A percentile compares a stretch with the other conserved stretches of the same genome.
Evolutionary conservation across 2,329 filamentous ascomycete species (phyloP).

Genomic region (Hypomyces rosellus): DNA sequence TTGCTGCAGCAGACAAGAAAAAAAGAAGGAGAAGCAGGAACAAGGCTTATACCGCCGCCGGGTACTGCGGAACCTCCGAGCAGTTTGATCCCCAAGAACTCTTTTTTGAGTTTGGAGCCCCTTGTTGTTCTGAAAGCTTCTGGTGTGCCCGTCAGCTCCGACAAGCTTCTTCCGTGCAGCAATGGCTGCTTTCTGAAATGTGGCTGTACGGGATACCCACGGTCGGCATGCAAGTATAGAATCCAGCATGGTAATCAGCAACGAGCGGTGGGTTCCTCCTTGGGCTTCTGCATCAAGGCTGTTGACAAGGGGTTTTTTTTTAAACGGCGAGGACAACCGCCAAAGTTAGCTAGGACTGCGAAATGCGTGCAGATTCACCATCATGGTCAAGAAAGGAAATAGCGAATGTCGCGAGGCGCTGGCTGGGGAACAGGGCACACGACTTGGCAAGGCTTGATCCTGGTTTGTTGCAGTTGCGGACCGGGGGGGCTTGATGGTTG

Average conservation of each 20-base stretch:
- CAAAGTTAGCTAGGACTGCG: too few relatives aligned
- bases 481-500: too few relatives aligned
- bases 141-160: slow-evolving; percentile 3
- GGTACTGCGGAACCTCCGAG: neutral
- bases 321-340: too few relatives aligned
- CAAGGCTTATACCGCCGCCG: slow-evolving; percentile 5
- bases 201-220: neutral
- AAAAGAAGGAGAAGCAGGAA: neutral
- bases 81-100: too few relatives aligned
- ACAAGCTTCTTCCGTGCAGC: neutral
- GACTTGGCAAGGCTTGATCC: too few relatives aligned
- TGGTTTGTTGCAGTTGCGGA: too few relatives aligned
- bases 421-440: too few relatives aligned
- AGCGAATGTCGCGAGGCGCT: too few relatives aligned
- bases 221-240: neutral
- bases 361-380: too few relatives aligned
- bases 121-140: neutral
- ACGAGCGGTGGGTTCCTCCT: neutral
- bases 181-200: neutral
- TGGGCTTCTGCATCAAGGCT: too few relatives aligned
- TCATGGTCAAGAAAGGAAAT: too few relatives aligned
- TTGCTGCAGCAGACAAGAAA: neutral
- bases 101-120: neutral
- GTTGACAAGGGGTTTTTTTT: too few relatives aligned
- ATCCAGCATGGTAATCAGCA: neutral